Percentiles rank a stretch among this genome's conserved stretches.
Evolutionary conservation across 371 early-diverging fungal species (phyloP).

Genomic region (Blastocladiella emersonii): DNA sequence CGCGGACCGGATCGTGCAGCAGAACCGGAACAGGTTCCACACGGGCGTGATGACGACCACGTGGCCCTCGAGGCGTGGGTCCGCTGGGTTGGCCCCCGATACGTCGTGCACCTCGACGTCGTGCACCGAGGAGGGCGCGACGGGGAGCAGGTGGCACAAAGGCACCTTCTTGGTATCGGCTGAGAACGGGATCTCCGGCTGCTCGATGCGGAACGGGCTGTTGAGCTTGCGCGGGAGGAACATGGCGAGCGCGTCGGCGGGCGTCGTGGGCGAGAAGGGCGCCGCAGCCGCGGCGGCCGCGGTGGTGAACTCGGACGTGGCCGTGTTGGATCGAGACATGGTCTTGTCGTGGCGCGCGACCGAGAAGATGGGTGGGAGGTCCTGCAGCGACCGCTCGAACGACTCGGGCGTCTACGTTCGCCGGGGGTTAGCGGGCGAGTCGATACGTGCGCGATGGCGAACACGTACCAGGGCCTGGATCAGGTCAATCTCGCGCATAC

Average conservation of each 20-base stretch:
- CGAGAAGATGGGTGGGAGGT: no score
- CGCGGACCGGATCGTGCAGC: not conserved
- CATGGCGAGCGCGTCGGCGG: not conserved
- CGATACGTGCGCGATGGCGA: no score
- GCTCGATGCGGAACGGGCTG: not conserved
- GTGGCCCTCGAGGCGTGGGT: not conserved
- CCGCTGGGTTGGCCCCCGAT: no score
- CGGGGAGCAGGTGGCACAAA: not conserved
- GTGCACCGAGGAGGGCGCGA: not conserved
- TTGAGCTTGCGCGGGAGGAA: not conserved
- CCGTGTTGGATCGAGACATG: no score
- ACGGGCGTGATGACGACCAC: not conserved
- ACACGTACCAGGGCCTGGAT: slow-evolving; percentile 24
- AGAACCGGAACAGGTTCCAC: not conserved
- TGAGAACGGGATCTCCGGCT: not conserved
- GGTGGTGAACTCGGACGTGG: no score
- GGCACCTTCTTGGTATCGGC: not conserved
- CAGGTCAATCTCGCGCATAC: slow-evolving; percentile 32
- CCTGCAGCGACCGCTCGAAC: not conserved
- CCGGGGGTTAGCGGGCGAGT: not conserved
- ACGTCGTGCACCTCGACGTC: not conserved
- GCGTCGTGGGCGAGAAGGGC: not conserved
- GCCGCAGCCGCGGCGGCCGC: not conserved
- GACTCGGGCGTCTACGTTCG: not conserved
- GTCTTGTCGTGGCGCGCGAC: no score